Evolutionary conservation across 2,329 filamentous ascomycete species (phyloP).

Genomic region (Fusarium sarcochroum): DNA sequence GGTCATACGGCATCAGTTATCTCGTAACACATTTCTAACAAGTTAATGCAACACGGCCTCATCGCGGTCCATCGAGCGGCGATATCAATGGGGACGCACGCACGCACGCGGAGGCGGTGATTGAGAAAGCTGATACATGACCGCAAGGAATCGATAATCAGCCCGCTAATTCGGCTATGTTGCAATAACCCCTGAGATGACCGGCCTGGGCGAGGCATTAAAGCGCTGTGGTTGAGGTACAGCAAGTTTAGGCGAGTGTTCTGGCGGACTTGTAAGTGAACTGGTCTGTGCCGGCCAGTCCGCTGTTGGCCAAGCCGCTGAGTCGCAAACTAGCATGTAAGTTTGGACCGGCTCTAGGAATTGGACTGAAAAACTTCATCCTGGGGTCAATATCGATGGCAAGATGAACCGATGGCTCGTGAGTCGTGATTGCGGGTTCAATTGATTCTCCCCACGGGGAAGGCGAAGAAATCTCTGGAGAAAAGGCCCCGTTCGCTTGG

Average conservation of each 20-base stretch:
- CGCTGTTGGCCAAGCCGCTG: slow-evolving; percentile 13
- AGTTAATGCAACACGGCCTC: neutral
- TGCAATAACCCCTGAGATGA: neutral
- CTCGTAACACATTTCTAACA: slow-evolving; percentile 24
- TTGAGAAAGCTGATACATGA: slow-evolving; percentile 11
- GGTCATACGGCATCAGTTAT: slow-evolving; percentile 14
- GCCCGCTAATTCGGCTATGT: neutral
- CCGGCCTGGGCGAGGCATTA: neutral
- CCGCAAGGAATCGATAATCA: slow-evolving; percentile 18
- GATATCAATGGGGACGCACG: slow-evolving; percentile 2
- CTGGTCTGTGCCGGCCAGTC: slow-evolving; percentile 30
- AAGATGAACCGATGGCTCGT: slow-evolving; percentile 28
- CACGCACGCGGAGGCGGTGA: neutral
- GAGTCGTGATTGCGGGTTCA: neutral
- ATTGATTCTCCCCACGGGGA: slow-evolving; percentile 1
- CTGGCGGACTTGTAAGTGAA: slow-evolving; percentile 4
- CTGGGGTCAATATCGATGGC: slow-evolving; percentile 10
- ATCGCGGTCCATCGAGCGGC: neutral
- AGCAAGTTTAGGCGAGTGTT: slow-evolving; percentile 33
- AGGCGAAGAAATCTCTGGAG: neutral
- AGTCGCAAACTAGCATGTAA: slow-evolving; percentile 9
- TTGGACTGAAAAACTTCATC: slow-evolving; percentile 16
- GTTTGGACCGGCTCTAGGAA: slow-evolving; percentile 2
- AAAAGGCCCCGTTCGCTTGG: no score
- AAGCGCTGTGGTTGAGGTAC: neutral